phyloP scores from a whole-genome alignment of 163 green algal species.

The Scenedesmus sp. region DNA sequence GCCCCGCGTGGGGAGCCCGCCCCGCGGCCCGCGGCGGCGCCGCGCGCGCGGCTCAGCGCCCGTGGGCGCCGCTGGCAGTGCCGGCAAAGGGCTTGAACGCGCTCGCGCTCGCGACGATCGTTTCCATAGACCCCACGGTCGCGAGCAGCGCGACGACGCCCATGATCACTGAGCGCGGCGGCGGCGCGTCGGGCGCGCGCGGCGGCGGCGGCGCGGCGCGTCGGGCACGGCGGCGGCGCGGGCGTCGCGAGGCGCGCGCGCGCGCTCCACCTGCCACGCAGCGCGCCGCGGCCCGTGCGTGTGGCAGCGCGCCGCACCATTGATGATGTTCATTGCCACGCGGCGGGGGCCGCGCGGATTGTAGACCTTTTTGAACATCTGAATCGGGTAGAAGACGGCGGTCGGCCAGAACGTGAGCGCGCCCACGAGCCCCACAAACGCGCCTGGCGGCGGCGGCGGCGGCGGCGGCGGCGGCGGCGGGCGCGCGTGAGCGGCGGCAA shows the following conservation, averaged over 20 bases:
- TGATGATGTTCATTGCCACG: conserved; percentile 13
- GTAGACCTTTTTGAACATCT: conserved; percentile 24
- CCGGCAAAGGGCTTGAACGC: conserved; percentile 14
- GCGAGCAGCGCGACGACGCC: conserved; percentile 5
- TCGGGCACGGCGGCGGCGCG: too few species aligned
- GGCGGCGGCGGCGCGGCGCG: too few species aligned
- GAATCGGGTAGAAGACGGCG: conserved; percentile 39
- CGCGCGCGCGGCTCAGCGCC: too few species aligned
- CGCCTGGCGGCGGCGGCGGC: too few species aligned
- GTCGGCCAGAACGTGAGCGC: conserved; percentile 43
- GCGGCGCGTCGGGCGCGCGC: too few species aligned
- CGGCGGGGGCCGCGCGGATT: background rate
- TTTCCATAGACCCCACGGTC: background rate
- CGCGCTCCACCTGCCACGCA: too few species aligned
- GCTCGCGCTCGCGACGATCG: background rate
- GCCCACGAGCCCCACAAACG: conserved; percentile 40
- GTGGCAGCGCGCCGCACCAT: too few species aligned
- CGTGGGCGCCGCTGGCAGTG: background rate
- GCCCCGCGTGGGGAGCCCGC: too few species aligned
- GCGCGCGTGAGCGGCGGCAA: background rate
- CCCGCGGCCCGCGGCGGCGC: too few species aligned
- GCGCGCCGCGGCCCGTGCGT: too few species aligned
- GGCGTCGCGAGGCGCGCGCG: too few species aligned
- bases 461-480: background rate
- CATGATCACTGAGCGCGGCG: too few species aligned